These are phyloP conservation scores for Cornus controversa DNA, from an alignment of 148 eudicot species.

Conservation along the genomic window DNA sequence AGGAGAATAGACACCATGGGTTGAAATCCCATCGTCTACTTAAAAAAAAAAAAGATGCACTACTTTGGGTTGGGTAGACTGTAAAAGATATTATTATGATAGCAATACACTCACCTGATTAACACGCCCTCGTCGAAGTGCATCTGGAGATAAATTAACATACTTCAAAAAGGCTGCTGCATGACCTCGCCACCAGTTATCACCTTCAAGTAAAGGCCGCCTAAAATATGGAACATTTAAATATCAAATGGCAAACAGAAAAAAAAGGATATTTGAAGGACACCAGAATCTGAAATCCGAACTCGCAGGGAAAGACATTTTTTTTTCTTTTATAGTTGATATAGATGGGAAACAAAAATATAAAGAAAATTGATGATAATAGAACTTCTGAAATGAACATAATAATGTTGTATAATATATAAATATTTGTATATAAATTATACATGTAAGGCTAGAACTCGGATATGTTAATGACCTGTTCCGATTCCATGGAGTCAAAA, in stretches of 20 bases:
- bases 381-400: background rate
- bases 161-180: slow-evolving; percentile 72
- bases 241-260: slow-evolving; percentile 10
- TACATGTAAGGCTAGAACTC: slow-evolving; percentile 14
- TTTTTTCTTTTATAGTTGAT: too few relatives aligned
- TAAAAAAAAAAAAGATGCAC: background rate
- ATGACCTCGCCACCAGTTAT: slow-evolving; percentile 94
- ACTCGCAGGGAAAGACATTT: too few relatives aligned
- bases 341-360: too few relatives aligned
- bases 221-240: slow-evolving; percentile 31
- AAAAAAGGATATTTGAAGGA: slow-evolving; percentile 19
- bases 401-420: background rate
- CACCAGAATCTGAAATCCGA: slow-evolving; percentile 15
- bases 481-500: slow-evolving; percentile 66
- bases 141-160: slow-evolving; percentile 45
- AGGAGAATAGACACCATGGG: too few relatives aligned
- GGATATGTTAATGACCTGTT: slow-evolving; percentile 49
- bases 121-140: slow-evolving; percentile 66
- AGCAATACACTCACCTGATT: slow-evolving; percentile 43
- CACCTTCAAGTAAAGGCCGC: slow-evolving; percentile 71
- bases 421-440: background rate
- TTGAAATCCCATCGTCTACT: too few relatives aligned
- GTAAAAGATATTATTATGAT: background rate
- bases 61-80: background rate
- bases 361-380: background rate